phyloP scores from a whole-genome alignment of 768 basidiomycete species.

The Candolleomyces aberdarensis region DNA sequence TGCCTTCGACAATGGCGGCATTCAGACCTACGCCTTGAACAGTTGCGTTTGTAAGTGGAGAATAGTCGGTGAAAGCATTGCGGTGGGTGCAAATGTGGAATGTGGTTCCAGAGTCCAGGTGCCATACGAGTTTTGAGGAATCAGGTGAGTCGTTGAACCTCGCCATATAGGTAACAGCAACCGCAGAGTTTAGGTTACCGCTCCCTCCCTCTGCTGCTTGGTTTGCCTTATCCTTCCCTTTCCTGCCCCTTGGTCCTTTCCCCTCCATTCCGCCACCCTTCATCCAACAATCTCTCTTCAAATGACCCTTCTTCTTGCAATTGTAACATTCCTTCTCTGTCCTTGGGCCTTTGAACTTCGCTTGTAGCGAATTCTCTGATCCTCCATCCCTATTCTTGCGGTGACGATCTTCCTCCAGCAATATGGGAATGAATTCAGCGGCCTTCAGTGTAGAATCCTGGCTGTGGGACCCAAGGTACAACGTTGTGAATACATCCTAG shows the following conservation, averaged over 20 bases:
- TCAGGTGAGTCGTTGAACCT: neutral
- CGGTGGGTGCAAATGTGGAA: slow-evolving; percentile 21
- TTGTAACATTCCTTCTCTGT: slow-evolving; percentile 21
- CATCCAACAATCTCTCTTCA: slow-evolving; percentile 29
- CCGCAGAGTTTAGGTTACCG: neutral
- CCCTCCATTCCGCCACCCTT: slow-evolving; percentile 37
- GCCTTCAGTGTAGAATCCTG: slow-evolving; percentile 10
- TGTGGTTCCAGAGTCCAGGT: slow-evolving; percentile 22
- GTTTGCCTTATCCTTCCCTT: neutral
- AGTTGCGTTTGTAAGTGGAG: slow-evolving; percentile 13
- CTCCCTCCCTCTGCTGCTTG: neutral
- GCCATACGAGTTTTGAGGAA: slow-evolving; percentile 18
- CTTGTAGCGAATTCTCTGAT: no score
- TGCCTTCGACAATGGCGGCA: slow-evolving; percentile 6
- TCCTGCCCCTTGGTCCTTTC: slow-evolving; percentile 20
- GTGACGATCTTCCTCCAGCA: neutral
- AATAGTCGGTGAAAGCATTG: slow-evolving; percentile 12
- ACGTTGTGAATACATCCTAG: slow-evolving; percentile 19
- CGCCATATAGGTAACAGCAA: slow-evolving; percentile 10
- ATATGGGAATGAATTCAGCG: slow-evolving; percentile 14
- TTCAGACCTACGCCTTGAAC: slow-evolving; percentile 16
- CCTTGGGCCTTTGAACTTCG: neutral
- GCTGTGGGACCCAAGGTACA: slow-evolving; percentile 14
- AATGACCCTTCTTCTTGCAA: slow-evolving; percentile 28
- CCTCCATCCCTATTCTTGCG: no score